phyloP scores from a whole-genome alignment of 768 basidiomycete species.

The Russula ochroleuca region DNA sequence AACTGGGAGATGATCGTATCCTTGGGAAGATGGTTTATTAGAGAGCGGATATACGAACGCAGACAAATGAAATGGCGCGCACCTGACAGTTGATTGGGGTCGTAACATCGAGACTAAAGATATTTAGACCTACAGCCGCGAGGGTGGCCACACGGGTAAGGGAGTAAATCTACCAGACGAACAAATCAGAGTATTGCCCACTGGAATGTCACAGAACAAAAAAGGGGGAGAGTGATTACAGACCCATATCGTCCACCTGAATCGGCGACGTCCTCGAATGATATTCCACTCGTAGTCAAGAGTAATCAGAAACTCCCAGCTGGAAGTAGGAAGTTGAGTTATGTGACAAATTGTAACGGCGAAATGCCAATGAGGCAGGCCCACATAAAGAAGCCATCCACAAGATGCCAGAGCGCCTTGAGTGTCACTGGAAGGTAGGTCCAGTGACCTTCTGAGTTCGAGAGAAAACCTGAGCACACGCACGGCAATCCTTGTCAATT shows the following conservation, averaged over 20 bases:
- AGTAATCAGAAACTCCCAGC: not conserved
- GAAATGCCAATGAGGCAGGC: not conserved
- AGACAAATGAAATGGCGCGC: not conserved
- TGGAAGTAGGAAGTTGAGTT: not conserved
- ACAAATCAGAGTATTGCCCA: not conserved
- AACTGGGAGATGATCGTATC: not conserved
- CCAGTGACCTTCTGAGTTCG: not conserved
- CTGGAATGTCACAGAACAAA: not conserved
- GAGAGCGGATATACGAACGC: not conserved
- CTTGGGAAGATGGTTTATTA: not conserved
- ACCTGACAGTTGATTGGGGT: conserved; percentile 16
- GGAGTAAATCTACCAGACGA: conserved; percentile 12
- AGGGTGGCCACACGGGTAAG: conserved; percentile 8
- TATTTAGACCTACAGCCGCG: not conserved
- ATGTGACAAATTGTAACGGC: no score
- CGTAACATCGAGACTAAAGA: not conserved
- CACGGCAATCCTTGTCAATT: not conserved
- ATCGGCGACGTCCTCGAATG: not conserved
- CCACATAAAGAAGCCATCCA: not conserved
- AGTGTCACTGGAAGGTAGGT: not conserved
- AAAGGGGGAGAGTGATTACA: not conserved
- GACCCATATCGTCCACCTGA: conserved; percentile 20
- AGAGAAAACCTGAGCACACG: not conserved
- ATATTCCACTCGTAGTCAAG: not conserved
- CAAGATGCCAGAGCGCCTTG: not conserved